These are phyloP conservation scores for Penicillium subrubescens DNA, from an alignment of 495 filamentous ascomycete genomes.

Conservation along the genomic window DNA sequence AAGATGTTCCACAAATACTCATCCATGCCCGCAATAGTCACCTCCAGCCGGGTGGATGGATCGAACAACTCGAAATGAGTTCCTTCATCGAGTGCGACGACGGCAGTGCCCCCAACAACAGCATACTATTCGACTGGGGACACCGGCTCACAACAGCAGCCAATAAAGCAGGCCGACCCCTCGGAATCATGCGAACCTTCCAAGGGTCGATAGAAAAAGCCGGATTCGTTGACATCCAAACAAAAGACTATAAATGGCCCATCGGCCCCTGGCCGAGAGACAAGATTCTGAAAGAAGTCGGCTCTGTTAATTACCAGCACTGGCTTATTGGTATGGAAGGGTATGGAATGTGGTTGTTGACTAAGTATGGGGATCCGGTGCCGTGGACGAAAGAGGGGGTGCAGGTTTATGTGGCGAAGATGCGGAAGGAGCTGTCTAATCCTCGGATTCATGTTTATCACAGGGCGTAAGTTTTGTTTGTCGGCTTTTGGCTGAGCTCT, in stretches of 20 bases:
- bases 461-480: not conserved
- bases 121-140: not conserved
- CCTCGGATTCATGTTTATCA: not conserved
- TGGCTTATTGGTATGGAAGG: not conserved
- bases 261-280: not conserved
- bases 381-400: not conserved
- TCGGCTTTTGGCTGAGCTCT: not conserved
- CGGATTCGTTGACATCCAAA: not conserved
- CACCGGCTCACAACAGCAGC: not conserved
- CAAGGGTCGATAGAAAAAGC: not conserved
- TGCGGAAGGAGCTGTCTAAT: not conserved
- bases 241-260: not conserved
- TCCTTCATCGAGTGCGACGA: not conserved
- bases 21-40: not conserved
- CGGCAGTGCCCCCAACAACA: not conserved
- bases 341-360: not conserved
- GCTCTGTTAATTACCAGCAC: not conserved
- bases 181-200: not conserved
- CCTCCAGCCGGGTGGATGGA: not conserved
- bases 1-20: not conserved
- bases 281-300: not conserved
- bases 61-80: not conserved
- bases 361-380: not conserved
- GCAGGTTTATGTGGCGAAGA: constrained; percentile 1
- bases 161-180: not conserved